Evolutionary conservation across 495 filamentous ascomycete genomes (phyloP), one percentile per base, ranked within the genome.

Genomic region (Xylaria grammica): DNA sequence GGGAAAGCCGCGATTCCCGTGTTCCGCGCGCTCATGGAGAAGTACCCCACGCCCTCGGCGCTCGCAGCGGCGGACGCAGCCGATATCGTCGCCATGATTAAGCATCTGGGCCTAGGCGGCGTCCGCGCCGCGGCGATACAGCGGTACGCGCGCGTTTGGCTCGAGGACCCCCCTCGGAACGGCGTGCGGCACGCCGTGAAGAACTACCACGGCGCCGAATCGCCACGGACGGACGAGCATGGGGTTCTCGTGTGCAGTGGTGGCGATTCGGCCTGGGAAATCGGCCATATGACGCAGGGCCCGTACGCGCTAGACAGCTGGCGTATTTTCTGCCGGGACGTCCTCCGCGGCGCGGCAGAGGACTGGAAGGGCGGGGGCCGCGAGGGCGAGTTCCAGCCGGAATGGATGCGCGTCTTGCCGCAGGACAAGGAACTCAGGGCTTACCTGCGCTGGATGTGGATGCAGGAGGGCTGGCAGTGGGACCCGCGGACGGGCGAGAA

Each of bases 251-350:
- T n/a, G n/a, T n/a, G n/a, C n/a, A 2, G 30, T 11, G 15, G 36
- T 27, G 6, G 15, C 6, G 38, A 44, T 27, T 75, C 76, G 3
- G 90, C 85, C 5, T 96, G 92, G 90, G 94, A 98, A 68, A 87
- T 97, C 62, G 94, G 89, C 0, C 91, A 96, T 72, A 71, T 97
- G 38, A 91, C 93, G 0, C 89, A 91, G n/a, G 94, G 95, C 1
- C 84, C 87, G 1, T 98, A 98, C 75, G 91, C 93, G 0, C 76
- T 96, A 40, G 94, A 98, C 74, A 92, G 89, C 63, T 98, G 93
- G 92, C 84, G 95, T 4, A 97, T 97, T 59, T 97, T 97, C 74
- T 96, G 92, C 69, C 84, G 94, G 1, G 94, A 98, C 74, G 81
- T 82, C 49, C 72, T 97, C 32, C 81, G 93, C 2, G 88, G 85